These are phyloP conservation scores for Globisporangium solare DNA, from an alignment of 352 stramenopile species.

Conservation along the genomic window DNA sequence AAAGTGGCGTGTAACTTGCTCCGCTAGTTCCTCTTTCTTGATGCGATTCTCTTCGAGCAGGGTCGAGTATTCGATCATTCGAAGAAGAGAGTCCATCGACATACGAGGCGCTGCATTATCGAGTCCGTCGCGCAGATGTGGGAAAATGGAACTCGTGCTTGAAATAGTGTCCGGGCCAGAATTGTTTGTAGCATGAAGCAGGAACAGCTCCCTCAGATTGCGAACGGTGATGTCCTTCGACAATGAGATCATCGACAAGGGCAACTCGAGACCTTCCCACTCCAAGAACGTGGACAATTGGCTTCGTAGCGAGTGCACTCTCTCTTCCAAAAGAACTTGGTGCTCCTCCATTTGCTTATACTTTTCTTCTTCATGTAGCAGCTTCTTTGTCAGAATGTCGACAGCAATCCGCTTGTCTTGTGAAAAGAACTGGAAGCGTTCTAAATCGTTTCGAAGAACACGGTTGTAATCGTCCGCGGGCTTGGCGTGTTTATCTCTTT, in stretches of 20 bases:
- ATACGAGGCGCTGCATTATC: constrained; percentile 21
- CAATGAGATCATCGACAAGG: constrained; percentile 40
- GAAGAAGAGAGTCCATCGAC: constrained; percentile 36
- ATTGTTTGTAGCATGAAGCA: constrained; percentile 26
- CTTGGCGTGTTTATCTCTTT: constrained; percentile 59
- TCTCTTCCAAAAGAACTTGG: constrained; percentile 48
- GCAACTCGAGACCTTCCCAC: constrained; percentile 41
- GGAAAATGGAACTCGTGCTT: background rate
- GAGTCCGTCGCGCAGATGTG: background rate
- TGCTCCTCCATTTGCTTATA: constrained; percentile 57
- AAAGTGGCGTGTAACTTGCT: constrained; percentile 25
- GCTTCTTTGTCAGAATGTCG: constrained; percentile 72
- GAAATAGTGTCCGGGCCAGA: background rate
- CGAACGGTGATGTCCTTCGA: constrained; percentile 46
- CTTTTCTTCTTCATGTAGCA: constrained; percentile 64
- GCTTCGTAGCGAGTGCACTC: constrained; percentile 30
- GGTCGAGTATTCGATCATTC: constrained; percentile 41
- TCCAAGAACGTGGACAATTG: constrained; percentile 50
- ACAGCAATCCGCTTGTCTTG: constrained; percentile 74
- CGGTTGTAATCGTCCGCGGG: constrained; percentile 70
- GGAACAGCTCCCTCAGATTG: constrained; percentile 51
- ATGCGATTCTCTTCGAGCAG: constrained; percentile 33
- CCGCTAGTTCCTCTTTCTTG: constrained; percentile 22
- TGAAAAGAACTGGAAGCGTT: constrained; percentile 76
- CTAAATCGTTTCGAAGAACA: constrained; percentile 63